Conservation (phyloP, 2,329 filamentous ascomycete genomes). For the Fusarium azukiicola region DNA sequence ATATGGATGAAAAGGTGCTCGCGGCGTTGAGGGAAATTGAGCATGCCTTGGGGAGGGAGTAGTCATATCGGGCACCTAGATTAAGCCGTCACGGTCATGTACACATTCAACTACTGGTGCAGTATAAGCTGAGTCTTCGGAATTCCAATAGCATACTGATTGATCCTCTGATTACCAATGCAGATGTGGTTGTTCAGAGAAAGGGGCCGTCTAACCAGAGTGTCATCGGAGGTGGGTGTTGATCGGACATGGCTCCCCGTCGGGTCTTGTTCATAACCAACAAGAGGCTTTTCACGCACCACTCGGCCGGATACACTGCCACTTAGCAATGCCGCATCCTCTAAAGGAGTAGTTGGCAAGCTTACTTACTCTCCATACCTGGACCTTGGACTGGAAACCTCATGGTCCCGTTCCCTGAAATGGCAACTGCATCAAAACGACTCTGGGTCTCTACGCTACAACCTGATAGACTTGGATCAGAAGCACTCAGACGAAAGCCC, state of each 20-base stretch:
- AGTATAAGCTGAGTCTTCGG: no score
- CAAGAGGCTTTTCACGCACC: neutral
- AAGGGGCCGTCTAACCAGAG: no score
- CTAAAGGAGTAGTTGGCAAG: no score
- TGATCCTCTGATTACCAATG: no score
- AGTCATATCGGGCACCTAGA: no score
- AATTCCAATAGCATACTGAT: no score
- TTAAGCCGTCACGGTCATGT: no score
- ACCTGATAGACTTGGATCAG: neutral
- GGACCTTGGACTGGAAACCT: neutral
- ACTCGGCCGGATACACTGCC: neutral
- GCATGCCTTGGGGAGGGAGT: slow-evolving; percentile 36
- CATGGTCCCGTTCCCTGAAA: neutral
- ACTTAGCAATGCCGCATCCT: no score
- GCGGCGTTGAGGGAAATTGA: slow-evolving; percentile 46
- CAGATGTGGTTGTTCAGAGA: no score
- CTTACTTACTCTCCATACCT: slow-evolving; percentile 3
- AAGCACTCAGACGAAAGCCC: fast-evolving
- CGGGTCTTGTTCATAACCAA: neutral
- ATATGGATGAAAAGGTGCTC: slow-evolving; percentile 53
- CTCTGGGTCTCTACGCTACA: slow-evolving; percentile 24
- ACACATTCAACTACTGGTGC: no score
- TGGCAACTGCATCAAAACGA: slow-evolving; percentile 16
- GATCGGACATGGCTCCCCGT: no score
- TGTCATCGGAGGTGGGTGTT: neutral